phyloP scores from a whole-genome alignment of 495 filamentous ascomycete species.

The Aspergillus nanangensis region DNA sequence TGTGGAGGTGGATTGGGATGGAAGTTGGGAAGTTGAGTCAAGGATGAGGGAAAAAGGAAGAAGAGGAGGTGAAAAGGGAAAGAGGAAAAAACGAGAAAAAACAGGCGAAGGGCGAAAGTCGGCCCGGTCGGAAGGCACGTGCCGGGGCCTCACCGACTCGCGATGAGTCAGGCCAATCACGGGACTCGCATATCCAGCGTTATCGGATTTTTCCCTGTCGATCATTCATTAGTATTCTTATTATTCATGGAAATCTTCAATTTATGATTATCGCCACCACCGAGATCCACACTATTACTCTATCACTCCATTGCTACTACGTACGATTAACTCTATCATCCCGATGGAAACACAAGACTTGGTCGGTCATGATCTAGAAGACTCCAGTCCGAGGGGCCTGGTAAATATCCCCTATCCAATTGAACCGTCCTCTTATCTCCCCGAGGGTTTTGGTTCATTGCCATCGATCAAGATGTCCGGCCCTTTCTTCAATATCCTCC shows the following conservation, averaged over 20 bases:
- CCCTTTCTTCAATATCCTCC: too few species aligned
- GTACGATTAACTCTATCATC: too few species aligned
- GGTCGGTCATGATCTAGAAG: too few species aligned
- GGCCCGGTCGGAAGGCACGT: conserved; percentile 31
- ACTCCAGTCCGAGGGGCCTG: too few species aligned
- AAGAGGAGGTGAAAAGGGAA: conserved; percentile 19
- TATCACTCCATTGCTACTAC: too few species aligned
- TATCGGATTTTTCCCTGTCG: conserved; percentile 7
- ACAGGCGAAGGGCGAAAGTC: conserved; percentile 18
- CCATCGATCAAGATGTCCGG: too few species aligned
- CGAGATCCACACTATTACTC: too few species aligned
- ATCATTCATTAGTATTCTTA: background rate
- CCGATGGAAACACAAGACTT: too few species aligned
- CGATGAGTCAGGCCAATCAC: conserved; percentile 25
- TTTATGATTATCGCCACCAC: background rate
- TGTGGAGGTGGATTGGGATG: background rate
- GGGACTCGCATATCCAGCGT: conserved; percentile 12
- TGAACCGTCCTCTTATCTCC: too few species aligned
- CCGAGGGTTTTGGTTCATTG: too few species aligned
- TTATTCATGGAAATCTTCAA: too few species aligned
- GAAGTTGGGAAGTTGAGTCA: conserved; percentile 6
- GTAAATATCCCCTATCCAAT: too few species aligned
- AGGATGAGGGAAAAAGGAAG: conserved; percentile 6
- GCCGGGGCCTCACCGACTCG: conserved; percentile 24
- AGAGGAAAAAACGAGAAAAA: conserved; percentile 15